These are phyloP conservation scores for Serendipita sp. DNA, from an alignment of 768 basidiomycete genomes.

Conservation along the genomic window DNA sequence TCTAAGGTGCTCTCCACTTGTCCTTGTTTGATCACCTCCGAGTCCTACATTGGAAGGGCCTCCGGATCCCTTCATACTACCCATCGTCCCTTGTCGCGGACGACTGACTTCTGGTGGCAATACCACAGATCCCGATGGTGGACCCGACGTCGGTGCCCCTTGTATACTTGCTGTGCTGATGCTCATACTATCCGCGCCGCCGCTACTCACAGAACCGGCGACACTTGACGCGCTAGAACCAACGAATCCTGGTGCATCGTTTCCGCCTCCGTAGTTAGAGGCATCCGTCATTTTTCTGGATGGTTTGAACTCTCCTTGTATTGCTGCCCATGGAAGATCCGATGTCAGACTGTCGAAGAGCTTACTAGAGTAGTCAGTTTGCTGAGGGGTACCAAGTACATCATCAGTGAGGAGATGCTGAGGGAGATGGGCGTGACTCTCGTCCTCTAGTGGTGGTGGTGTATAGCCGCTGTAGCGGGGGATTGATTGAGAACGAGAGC, in stretches of 20 bases:
- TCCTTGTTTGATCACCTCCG: conserved; percentile 9
- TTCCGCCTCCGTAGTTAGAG: not conserved
- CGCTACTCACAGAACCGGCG: conserved; percentile 22
- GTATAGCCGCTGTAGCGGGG: not conserved
- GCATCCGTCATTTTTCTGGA: not conserved
- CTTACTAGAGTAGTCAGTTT: not conserved
- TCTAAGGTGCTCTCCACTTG: conserved; percentile 8
- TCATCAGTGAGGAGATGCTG: not conserved
- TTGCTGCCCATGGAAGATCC: not conserved
- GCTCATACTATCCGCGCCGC: conserved; percentile 3
- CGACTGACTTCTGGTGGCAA: conserved; percentile 55
- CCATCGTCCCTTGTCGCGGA: conserved; percentile 9
- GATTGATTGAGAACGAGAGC: not conserved
- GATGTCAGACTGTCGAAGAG: not conserved
- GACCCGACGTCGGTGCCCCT: conserved; percentile 20
- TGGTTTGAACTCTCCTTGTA: not conserved
- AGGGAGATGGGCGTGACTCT: not conserved
- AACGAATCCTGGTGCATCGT: not conserved
- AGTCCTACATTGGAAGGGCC: conserved; percentile 26
- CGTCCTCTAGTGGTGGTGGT: not conserved
- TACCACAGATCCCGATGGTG: conserved; percentile 52
- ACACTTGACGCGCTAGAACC: conserved; percentile 27
- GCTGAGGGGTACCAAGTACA: conserved; percentile 2
- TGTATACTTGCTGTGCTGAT: not conserved
- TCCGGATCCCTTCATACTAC: conserved; percentile 23